Conservation (phyloP, 179 eudicot genomes). For the Heliamphora pulchella region DNA sequence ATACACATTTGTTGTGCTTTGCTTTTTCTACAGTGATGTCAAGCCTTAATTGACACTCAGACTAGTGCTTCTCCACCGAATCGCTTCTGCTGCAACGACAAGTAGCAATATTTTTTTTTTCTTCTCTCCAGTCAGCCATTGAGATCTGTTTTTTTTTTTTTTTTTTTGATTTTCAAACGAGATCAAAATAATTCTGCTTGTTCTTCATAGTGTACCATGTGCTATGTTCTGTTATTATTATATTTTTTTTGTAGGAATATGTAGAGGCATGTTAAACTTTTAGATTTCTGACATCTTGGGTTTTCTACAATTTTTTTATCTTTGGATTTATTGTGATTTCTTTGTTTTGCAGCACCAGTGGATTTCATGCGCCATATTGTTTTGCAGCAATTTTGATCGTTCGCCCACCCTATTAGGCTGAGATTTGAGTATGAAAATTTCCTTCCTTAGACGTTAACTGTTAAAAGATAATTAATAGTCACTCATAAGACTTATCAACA, state of each 20-base stretch:
- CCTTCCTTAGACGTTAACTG: background rate
- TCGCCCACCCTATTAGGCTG: background rate
- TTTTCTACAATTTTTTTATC: background rate
- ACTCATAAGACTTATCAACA: background rate
- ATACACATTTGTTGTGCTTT: too few species aligned
- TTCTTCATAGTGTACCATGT: too few species aligned
- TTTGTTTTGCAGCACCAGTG: conserved; percentile 29
- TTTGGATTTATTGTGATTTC: background rate
- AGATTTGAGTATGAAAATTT: background rate
- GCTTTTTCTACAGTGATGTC: too few species aligned
- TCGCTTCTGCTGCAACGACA: too few species aligned
- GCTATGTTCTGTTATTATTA: too few species aligned
- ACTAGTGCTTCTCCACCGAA: too few species aligned
- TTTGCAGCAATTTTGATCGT: conserved; percentile 27
- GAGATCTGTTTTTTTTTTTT: too few species aligned
- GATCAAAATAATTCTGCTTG: too few species aligned
- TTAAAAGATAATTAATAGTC: background rate
- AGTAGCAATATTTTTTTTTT: too few species aligned
- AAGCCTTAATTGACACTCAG: too few species aligned
- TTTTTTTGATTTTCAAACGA: too few species aligned
- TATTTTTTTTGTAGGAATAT: background rate
- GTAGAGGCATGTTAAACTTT: background rate
- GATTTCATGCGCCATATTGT: conserved; percentile 37
- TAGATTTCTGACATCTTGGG: background rate
- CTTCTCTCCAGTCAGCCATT: too few species aligned